Evolutionary conservation across 345 rosid species (phyloP).

Genomic region (Moricandia arvensis): DNA sequence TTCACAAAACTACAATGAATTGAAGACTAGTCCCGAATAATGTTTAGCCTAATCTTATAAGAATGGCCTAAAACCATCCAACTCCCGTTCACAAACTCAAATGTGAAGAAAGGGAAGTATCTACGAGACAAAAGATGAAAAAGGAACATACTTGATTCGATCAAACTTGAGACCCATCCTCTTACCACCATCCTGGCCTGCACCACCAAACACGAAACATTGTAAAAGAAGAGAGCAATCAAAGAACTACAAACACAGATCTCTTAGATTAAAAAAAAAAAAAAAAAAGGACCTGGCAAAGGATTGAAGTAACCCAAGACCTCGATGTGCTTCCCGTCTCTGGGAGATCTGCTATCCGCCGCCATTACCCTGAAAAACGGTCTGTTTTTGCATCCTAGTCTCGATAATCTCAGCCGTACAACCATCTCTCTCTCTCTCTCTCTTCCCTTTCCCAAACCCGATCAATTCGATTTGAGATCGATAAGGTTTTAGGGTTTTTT

Average conservation of each 20-base stretch:
- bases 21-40: too few species aligned
- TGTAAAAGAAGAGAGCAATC: neutral
- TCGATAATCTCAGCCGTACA: conserved; percentile 68
- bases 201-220: neutral
- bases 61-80: neutral
- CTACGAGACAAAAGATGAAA: neutral
- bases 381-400: conserved; percentile 80
- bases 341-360: conserved; percentile 79
- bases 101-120: neutral
- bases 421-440: conserved; percentile 50
- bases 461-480: conserved; percentile 12
- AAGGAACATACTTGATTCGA: conserved; percentile 69
- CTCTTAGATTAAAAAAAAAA: neutral
- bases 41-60: neutral
- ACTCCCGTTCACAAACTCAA: neutral
- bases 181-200: conserved; percentile 94
- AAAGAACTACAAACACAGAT: too few species aligned
- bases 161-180: conserved; percentile 91
- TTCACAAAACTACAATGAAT: neutral
- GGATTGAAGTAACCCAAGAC: conserved; percentile 84
- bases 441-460: too few species aligned
- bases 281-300: conserved; percentile 57
- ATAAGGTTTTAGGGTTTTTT: conserved; percentile 22
- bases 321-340: conserved; percentile 91
- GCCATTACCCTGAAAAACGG: conserved; percentile 91